phyloP scores from a whole-genome alignment of 768 basidiomycete genomes.

The Dioszegia aurantiaca region DNA sequence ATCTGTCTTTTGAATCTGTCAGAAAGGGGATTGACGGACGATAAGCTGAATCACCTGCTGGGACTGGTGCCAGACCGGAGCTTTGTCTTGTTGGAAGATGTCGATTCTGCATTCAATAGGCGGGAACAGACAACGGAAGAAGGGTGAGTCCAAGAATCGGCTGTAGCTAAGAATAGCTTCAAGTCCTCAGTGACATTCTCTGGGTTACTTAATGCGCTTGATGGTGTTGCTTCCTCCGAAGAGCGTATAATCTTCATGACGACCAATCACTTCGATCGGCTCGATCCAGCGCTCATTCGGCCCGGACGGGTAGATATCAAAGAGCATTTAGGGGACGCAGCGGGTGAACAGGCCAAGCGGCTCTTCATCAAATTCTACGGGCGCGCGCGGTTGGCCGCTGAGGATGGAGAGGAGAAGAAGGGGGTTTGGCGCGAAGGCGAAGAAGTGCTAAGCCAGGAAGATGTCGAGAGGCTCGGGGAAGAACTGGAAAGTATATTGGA shows the following conservation, averaged over 20 bases:
- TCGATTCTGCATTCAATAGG: slow-evolving; percentile 95
- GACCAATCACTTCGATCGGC: slow-evolving; percentile 84
- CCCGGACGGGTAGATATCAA: slow-evolving; percentile 91
- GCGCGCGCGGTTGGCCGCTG: slow-evolving; percentile 45
- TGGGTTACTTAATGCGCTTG: slow-evolving; percentile 91
- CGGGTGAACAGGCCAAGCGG: slow-evolving; percentile 68
- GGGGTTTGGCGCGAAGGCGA: slow-evolving; percentile 41
- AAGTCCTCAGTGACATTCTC: slow-evolving; percentile 97
- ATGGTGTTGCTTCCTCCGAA: slow-evolving; percentile 95
- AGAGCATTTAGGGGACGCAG: slow-evolving; percentile 80
- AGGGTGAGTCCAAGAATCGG: slow-evolving; percentile 63
- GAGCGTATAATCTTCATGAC: slow-evolving; percentile 99
- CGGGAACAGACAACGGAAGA: slow-evolving; percentile 86
- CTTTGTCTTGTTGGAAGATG: slow-evolving; percentile 92
- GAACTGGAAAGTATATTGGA: slow-evolving; percentile 61
- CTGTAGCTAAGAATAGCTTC: slow-evolving; percentile 60
- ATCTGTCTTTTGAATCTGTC: slow-evolving; percentile 94
- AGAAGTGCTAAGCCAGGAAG: slow-evolving; percentile 35
- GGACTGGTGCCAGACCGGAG: slow-evolving; percentile 90
- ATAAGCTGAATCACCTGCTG: slow-evolving; percentile 88
- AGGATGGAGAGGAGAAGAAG: slow-evolving; percentile 10
- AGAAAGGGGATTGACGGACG: slow-evolving; percentile 91
- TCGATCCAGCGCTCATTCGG: slow-evolving; percentile 91
- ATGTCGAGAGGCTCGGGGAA: slow-evolving; percentile 58
- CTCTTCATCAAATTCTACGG: slow-evolving; percentile 85